Evolutionary conservation across 2,329 filamentous ascomycete species (phyloP).

Genomic region (Pseudonectria buxi): DNA sequence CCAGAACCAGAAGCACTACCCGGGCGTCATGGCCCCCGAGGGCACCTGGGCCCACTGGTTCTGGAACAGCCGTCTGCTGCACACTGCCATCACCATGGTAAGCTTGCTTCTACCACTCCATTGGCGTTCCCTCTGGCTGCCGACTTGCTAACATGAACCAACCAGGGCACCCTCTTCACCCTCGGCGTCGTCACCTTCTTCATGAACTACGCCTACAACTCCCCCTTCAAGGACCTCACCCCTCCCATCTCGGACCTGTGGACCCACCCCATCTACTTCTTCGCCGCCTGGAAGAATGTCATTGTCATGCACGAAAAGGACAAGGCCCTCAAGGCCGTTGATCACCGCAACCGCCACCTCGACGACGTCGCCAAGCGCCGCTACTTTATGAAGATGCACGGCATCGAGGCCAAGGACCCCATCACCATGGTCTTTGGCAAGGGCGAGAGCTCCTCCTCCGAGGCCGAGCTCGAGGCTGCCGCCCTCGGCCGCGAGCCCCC

Average conservation of each 20-base stretch:
- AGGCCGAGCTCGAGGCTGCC: slow-evolving; percentile 30
- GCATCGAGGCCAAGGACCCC: slow-evolving; percentile 58
- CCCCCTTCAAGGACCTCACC: slow-evolving; percentile 72
- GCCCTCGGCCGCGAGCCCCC: slow-evolving; percentile 31
- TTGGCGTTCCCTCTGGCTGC: not conserved
- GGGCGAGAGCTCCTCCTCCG: slow-evolving; percentile 29
- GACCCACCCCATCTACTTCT: slow-evolving; percentile 61
- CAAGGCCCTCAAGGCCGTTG: slow-evolving; percentile 58
- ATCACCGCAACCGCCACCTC: slow-evolving; percentile 64
- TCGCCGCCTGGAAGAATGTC: slow-evolving; percentile 61
- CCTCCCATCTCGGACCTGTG: slow-evolving; percentile 64
- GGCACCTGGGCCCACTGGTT: slow-evolving; percentile 82
- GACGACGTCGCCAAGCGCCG: slow-evolving; percentile 85
- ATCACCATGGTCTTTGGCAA: slow-evolving; percentile 41
- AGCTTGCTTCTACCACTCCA: slow-evolving; percentile 18
- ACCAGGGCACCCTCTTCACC: slow-evolving; percentile 58
- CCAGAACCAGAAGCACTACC: slow-evolving; percentile 69
- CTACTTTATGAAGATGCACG: slow-evolving; percentile 81
- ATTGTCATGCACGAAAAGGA: slow-evolving; percentile 71
- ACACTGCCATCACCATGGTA: slow-evolving; percentile 80
- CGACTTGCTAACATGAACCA: slow-evolving; percentile 2
- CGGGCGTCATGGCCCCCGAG: slow-evolving; percentile 78
- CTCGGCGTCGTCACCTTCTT: slow-evolving; percentile 69
- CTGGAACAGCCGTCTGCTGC: slow-evolving; percentile 67
- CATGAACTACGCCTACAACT: slow-evolving; percentile 71